Percentiles rank a stretch among this genome's conserved stretches.
Evolutionary conservation across 2,329 filamentous ascomycete species (phyloP).

Genomic region (Sporothrix dimorphospora): DNA sequence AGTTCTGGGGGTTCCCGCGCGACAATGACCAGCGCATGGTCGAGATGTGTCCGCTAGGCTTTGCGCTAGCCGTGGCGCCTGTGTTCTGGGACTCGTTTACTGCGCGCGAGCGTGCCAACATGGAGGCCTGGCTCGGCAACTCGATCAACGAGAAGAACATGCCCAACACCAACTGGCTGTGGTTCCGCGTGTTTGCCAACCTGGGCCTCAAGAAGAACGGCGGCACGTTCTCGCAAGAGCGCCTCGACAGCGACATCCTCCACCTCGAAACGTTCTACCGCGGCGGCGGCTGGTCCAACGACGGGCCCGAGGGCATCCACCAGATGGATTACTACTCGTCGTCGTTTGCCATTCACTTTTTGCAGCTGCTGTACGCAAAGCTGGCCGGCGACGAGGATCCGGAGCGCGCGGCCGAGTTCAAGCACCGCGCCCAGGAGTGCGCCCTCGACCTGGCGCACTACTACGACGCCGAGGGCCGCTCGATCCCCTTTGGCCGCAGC

Average conservation of each 20-base stretch:
- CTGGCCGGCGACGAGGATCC: conserved; percentile 69
- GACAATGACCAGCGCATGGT: conserved; percentile 84
- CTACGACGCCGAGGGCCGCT: conserved; percentile 70
- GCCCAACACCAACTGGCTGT: conserved; percentile 70
- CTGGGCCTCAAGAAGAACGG: conserved; percentile 76
- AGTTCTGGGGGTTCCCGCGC: conserved; percentile 77
- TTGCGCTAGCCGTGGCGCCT: conserved; percentile 70
- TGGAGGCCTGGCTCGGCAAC: conserved; percentile 73
- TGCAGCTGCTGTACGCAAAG: conserved; percentile 77
- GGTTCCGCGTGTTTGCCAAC: conserved; percentile 85
- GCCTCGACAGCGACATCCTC: conserved; percentile 74
- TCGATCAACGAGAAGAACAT: conserved; percentile 80
- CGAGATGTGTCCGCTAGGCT: conserved; percentile 80
- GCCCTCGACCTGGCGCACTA: conserved; percentile 76
- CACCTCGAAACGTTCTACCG: conserved; percentile 81
- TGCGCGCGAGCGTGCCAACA: conserved; percentile 63
- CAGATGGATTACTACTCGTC: conserved; percentile 88
- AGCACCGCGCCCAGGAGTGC: conserved; percentile 65
- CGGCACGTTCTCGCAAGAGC: conserved; percentile 68
- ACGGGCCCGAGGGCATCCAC: conserved; percentile 76
- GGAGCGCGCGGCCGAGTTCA: conserved; percentile 68
- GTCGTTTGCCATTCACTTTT: conserved; percentile 79
- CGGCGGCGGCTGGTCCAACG: conserved; percentile 81
- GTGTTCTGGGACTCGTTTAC: conserved; percentile 68
- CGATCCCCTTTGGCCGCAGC: conserved; percentile 77